A percentile compares a stretch with the other conserved stretches of the same genome.
These are phyloP conservation scores for Daldinia sp. DNA, from an alignment of 2,329 filamentous ascomycete species.

Conservation along the genomic window DNA sequence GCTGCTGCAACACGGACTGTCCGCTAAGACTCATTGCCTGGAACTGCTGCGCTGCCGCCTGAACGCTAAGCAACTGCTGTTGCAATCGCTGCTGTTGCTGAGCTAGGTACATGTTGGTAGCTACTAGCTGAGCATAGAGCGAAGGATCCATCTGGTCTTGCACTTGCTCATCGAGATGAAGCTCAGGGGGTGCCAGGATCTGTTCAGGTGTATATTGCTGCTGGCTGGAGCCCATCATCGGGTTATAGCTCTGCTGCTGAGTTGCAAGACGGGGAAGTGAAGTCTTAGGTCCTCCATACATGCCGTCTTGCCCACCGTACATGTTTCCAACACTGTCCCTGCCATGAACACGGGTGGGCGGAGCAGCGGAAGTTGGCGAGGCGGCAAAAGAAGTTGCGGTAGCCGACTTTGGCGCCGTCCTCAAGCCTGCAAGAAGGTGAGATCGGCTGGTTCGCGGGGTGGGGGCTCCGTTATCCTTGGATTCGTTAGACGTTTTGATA, in stretches of 20 bases:
- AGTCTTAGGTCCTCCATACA: slow-evolving; percentile 67
- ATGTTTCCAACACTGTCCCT: slow-evolving; percentile 60
- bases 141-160: slow-evolving; percentile 85
- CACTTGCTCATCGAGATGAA: slow-evolving; percentile 77
- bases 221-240: slow-evolving; percentile 53
- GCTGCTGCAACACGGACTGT: slow-evolving; percentile 61
- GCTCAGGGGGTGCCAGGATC: slow-evolving; percentile 83
- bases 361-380: slow-evolving; percentile 56
- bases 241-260: slow-evolving; percentile 51
- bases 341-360: slow-evolving; percentile 55
- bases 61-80: slow-evolving; percentile 88
- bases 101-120: slow-evolving; percentile 90
- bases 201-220: slow-evolving; percentile 86
- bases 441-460: slow-evolving; percentile 95
- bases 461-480: slow-evolving; percentile 75
- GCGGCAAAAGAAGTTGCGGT: slow-evolving; percentile 78
- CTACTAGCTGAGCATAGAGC: slow-evolving; percentile 87
- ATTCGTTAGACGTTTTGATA: slow-evolving; percentile 75
- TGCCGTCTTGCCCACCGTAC: slow-evolving; percentile 59
- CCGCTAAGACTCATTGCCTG: slow-evolving; percentile 78
- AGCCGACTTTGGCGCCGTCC: slow-evolving; percentile 91
- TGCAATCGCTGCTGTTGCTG: slow-evolving; percentile 96
- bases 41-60: slow-evolving; percentile 85
- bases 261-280: slow-evolving; percentile 60
- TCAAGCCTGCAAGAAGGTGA: slow-evolving; percentile 90